Base-by-base conservation (phyloP, 2,329 filamentous ascomycete species). In the Penicillium italicum region DNA sequence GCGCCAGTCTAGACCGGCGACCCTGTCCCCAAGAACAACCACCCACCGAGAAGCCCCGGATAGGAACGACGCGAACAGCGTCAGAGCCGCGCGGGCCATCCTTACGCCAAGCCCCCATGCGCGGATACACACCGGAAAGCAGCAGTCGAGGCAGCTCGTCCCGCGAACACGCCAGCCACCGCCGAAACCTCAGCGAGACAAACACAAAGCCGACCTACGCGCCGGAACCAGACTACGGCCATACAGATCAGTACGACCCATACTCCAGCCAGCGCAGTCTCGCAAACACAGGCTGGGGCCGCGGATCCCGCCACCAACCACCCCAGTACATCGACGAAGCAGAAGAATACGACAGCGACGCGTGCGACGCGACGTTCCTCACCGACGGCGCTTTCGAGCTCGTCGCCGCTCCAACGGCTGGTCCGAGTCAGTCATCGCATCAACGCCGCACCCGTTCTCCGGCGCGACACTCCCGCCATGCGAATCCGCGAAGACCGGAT, bases 361-460 rank as follows among this genome's bases (percentile, higher is more conserved):
- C 88, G 53, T 87, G 88, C 63, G 86, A 89, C 57, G 85, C 85
- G 47, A 81, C 81, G 2, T 87, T 84, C 1, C 83, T 91, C 47
- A 87, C 94, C 60, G 86, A 91, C 61, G 85, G 82, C 18, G 88
- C 91, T 22, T 93, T 93, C 58, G 90, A 95, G 69, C 91, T 93
- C 79, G 77, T 92, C 33, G 84, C 82, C 8, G 80, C 80, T 66
- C 74, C 77, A 45, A 18, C 45, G 0, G 45, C 51, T 5, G 61
- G 50, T 12, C 41, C 41, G 0, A 69, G 74, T 44, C 53, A 62
- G 18, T 60, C 68, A 24, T 46, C 79, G 33, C 76, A 52, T 5
- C 63, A 62, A 37, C 62, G 62, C 12, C 64, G 62, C 5, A 63
- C 66, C n/a, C 59, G 79, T 22, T 68, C 61, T 53, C 66, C 66